Percentiles rank a stretch among this genome's conserved stretches.
Evolutionary conservation across 305 asterid genomes (phyloP).

Genomic region (Fraxinus paxiana): DNA sequence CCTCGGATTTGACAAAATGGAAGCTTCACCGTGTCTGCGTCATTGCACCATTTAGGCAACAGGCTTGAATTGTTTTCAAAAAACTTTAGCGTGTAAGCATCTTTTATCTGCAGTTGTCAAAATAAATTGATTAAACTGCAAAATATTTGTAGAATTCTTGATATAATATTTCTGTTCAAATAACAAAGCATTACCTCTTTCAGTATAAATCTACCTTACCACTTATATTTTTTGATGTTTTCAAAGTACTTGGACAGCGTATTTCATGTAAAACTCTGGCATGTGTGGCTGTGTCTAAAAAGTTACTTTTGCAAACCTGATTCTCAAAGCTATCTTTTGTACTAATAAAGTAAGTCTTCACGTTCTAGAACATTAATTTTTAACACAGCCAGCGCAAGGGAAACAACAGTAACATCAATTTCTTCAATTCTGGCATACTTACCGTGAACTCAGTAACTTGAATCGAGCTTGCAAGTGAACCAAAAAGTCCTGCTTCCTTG

Average conservation of each 20-base stretch:
- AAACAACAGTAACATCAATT: neutral
- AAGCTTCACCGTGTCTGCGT: constrained; percentile 42
- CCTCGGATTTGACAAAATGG: constrained; percentile 81
- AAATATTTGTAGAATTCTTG: neutral
- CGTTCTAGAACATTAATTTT: neutral
- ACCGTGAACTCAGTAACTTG: constrained; percentile 98
- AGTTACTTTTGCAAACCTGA: neutral
- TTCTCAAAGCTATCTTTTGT: neutral
- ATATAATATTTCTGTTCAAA: neutral
- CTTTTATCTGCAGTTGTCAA: constrained; percentile 42
- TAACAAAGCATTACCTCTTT: neutral
- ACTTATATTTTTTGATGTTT: neutral
- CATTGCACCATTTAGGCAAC: constrained; percentile 53
- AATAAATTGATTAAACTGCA: neutral
- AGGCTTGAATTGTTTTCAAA: constrained; percentile 41
- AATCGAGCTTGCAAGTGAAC: constrained; percentile 56
- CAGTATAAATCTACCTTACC: neutral
- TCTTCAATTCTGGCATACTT: constrained; percentile 28
- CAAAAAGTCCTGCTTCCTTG: constrained; percentile 88
- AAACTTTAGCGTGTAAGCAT: constrained; percentile 40
- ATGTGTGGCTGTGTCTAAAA: neutral
- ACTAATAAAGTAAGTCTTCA: neutral
- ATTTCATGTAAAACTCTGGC: neutral
- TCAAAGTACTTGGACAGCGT: neutral
- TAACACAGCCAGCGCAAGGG: neutral